These are phyloP conservation scores for Fusarium sublunatum DNA, from an alignment of 2,329 filamentous ascomycete genomes.

Conservation along the genomic window DNA sequence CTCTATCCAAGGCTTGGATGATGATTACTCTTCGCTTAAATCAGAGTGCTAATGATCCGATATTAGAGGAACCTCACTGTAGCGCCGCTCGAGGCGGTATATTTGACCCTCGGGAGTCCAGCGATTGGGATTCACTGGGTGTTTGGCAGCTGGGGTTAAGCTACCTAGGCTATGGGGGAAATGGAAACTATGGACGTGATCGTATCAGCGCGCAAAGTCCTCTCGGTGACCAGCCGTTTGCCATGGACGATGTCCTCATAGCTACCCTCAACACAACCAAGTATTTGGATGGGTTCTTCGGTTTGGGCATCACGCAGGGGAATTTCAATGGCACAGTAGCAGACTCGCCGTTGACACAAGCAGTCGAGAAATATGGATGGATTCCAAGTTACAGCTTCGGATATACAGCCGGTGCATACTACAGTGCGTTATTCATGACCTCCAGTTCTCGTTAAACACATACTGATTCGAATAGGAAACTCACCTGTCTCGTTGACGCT, in stretches of 20 bases:
- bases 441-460: neutral
- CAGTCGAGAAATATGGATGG: conserved; percentile 67
- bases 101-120: conserved; percentile 65
- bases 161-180: conserved; percentile 68
- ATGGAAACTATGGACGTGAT: conserved; percentile 73
- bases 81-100: conserved; percentile 66
- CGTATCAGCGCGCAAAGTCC: conserved; percentile 56
- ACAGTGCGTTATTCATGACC: conserved; percentile 61
- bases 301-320: conserved; percentile 66
- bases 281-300: conserved; percentile 66
- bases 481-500: conserved; percentile 70
- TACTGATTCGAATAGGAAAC: conserved; percentile 46
- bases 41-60: conserved; percentile 34
- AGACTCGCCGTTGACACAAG: conserved; percentile 64
- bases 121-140: conserved; percentile 68
- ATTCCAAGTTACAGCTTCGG: conserved; percentile 81
- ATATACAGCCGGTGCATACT: conserved; percentile 80
- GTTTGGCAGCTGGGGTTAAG: conserved; percentile 69
- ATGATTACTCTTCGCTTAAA: neutral
- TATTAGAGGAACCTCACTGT: conserved; percentile 63
- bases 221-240: conserved; percentile 52
- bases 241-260: conserved; percentile 60
- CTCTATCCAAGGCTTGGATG: neutral
- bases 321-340: conserved; percentile 62
- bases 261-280: conserved; percentile 66